phyloP scores from a whole-genome alignment of 805 yeast genomes.

The Clavispora phyllophila region DNA sequence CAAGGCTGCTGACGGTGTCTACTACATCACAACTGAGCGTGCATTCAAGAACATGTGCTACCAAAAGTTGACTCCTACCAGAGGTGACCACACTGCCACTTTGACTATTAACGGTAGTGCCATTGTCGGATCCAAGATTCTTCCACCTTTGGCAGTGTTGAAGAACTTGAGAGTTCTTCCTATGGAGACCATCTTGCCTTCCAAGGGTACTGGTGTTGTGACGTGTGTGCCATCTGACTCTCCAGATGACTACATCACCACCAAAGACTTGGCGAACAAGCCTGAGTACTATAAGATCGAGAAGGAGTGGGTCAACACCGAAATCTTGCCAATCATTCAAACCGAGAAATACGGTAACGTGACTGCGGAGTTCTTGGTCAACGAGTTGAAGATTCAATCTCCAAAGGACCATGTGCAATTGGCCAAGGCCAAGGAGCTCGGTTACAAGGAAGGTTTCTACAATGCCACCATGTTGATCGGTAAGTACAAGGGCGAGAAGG shows the following conservation, averaged over 20 bases:
- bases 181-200: constrained; percentile 93
- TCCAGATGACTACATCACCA: constrained; percentile 92
- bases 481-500: constrained; percentile 80
- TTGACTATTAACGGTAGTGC: constrained; percentile 60
- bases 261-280: constrained; percentile 77
- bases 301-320: constrained; percentile 78
- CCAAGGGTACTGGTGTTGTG: constrained; percentile 98
- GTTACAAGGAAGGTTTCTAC: constrained; percentile 95
- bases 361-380: constrained; percentile 79
- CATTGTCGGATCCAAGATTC: constrained; percentile 80
- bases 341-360: constrained; percentile 86
- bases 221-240: constrained; percentile 99
- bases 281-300: constrained; percentile 86
- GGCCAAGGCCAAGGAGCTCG: constrained; percentile 88
- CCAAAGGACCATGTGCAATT: constrained; percentile 87
- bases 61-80: constrained; percentile 85
- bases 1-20: constrained; percentile 72
- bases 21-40: constrained; percentile 84
- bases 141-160: constrained; percentile 75
- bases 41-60: constrained; percentile 96
- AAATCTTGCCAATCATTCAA: constrained; percentile 65
- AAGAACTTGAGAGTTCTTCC: constrained; percentile 79
- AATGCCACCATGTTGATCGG: constrained; percentile 81
- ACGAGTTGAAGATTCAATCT: constrained; percentile 85
- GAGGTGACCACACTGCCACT: constrained; percentile 70